These are phyloP conservation scores for Xylariomycetidae sp. DNA, from an alignment of 2,329 filamentous ascomycete species.

Conservation along the genomic window DNA sequence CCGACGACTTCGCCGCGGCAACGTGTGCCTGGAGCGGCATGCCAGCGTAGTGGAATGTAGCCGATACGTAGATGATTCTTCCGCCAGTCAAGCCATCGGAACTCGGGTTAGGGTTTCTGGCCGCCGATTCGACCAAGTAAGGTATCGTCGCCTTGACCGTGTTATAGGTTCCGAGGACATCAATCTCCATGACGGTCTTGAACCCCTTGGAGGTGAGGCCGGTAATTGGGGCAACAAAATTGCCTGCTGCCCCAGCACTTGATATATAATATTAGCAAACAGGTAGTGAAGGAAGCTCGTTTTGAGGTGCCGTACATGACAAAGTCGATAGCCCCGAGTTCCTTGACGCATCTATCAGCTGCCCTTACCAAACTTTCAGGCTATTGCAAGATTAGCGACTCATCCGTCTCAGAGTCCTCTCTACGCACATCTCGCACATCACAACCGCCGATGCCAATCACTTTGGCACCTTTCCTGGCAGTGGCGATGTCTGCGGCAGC, in stretches of 20 bases:
- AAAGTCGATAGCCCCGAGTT: conserved; percentile 85
- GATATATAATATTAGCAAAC: too few species aligned
- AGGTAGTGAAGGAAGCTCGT: background rate
- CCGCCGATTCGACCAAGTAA: conserved; percentile 69
- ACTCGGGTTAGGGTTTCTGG: conserved; percentile 51
- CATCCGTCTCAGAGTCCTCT: conserved; percentile 5
- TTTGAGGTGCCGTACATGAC: conserved; percentile 84
- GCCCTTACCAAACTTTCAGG: conserved; percentile 63
- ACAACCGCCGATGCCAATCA: conserved; percentile 77
- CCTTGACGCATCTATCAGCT: conserved; percentile 70
- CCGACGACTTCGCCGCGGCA: conserved; percentile 82
- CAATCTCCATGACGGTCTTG: conserved; percentile 93
- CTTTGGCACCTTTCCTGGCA: conserved; percentile 70
- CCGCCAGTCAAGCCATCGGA: conserved; percentile 66
- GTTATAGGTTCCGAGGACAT: conserved; percentile 89
- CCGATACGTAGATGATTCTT: conserved; percentile 83
- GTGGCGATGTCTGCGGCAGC: conserved; percentile 78
- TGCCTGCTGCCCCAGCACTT: conserved; percentile 89
- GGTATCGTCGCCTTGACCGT: conserved; percentile 88
- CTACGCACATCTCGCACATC: conserved; percentile 64
- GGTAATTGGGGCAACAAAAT: conserved; percentile 83
- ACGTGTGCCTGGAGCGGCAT: conserved; percentile 83
- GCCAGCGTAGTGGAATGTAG: conserved; percentile 86
- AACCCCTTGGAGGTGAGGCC: conserved; percentile 84
- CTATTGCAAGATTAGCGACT: too few species aligned